Conservation (phyloP, 2,329 filamentous ascomycete species). For the Pyricularia sp. region DNA sequence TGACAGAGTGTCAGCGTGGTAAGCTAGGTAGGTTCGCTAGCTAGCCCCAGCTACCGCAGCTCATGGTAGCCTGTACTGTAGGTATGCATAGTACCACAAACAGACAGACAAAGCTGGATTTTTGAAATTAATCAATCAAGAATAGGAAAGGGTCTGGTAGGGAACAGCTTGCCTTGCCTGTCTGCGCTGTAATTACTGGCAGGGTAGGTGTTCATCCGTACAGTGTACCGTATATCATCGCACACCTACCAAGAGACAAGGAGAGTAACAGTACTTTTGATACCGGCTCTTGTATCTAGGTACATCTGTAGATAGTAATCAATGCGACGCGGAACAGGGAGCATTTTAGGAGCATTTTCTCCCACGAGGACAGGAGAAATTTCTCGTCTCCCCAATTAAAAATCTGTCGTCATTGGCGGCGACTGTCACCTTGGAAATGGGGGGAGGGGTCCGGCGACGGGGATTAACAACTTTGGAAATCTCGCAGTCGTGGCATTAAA, state of each 20-base stretch:
- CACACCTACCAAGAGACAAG: neutral
- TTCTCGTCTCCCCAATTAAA: neutral
- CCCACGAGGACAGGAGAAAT: neutral
- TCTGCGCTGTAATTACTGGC: neutral
- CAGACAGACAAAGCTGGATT: no score
- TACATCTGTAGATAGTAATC: no score
- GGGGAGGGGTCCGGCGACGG: neutral
- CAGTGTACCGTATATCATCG: neutral
- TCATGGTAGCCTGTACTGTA: no score
- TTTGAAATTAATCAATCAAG: no score
- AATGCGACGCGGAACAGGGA: neutral
- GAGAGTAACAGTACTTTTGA: no score
- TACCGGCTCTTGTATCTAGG: no score
- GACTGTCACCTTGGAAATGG: neutral
- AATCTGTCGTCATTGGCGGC: neutral
- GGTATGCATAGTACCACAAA: no score
- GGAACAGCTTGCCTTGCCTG: neutral
- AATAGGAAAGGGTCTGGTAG: neutral
- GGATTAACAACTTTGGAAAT: neutral
- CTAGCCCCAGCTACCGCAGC: no score
- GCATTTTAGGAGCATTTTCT: neutral
- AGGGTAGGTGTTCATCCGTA: neutral
- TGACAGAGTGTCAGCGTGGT: neutral
- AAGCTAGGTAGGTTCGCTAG: no score
- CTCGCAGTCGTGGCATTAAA: neutral